These are phyloP conservation scores for Letharia lupina DNA, from an alignment of 495 filamentous ascomycete species.

Conservation along the genomic window DNA sequence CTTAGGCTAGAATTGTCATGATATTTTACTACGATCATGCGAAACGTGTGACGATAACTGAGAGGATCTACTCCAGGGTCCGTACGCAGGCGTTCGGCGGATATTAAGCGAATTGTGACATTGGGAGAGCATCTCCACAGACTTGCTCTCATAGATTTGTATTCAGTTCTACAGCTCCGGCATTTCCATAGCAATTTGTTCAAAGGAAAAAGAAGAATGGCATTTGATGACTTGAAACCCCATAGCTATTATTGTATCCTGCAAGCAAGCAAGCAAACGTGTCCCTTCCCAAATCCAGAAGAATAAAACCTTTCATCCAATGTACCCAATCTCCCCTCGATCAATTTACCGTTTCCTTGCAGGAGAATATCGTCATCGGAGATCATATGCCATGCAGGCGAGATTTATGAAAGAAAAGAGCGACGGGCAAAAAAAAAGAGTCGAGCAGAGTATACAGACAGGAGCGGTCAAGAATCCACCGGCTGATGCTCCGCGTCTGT, in stretches of 20 bases:
- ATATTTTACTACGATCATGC: background rate
- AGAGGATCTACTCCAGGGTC: background rate
- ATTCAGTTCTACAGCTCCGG: background rate
- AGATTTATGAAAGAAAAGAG: no score
- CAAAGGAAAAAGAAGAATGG: background rate
- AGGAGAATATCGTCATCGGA: no score
- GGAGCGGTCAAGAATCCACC: no score
- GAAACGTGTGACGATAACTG: background rate
- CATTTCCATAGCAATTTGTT: background rate
- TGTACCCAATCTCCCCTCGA: no score
- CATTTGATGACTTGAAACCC: background rate
- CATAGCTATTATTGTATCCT: background rate
- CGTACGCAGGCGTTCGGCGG: background rate
- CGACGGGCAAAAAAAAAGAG: no score
- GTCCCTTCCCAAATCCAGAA: no score
- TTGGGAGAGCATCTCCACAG: background rate
- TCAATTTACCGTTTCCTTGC: no score
- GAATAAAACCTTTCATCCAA: no score
- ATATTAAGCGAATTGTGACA: background rate
- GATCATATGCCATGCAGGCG: no score
- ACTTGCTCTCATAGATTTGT: background rate
- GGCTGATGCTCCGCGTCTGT: no score
- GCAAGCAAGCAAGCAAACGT: no score
- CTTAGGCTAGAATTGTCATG: background rate
- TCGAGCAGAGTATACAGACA: no score